Base-by-base conservation (phyloP, 345 rosid genomes). In the Heritiera fomes region DNA sequence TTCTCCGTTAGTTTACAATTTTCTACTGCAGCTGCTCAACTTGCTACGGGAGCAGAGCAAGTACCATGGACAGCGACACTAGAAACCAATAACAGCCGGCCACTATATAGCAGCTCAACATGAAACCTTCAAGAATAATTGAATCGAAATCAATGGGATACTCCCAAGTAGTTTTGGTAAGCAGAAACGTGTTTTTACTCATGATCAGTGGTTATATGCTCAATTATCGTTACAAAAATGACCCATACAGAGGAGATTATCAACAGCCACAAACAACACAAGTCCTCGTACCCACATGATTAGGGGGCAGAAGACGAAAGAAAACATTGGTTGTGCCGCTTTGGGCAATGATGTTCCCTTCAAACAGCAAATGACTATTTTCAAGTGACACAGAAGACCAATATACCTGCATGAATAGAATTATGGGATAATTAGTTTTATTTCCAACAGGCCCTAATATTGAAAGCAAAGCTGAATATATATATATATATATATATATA, bases 331-430 rank as follows among this genome's bases (percentile, higher is more conserved):
- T 49, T 14, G 13, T 14, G 59, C 15, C 45, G 15, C 60, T 15
- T 50, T 15, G 46, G 61, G 30, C 73, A 65, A 20, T 14, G 40
- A 28, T 12, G 15, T 47, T 45, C 15, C 20, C 38, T 10, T 53
- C 32, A 34, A 60, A 53, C 20, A 46, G 53, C 47, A 20, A n/a
- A 43, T 15, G 11, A 55, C 65, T 23, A 34, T 38, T 28, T 52
- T 79, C 77, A 62, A 71, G 77, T 28, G 7, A 79, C 1, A 8
- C 7, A 18, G 71, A 50, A 46, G 23, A 79, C 41, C 63, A 72
- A 53, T 52, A 79, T 47, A 63, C 77, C 81, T 79, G 72, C 77
- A 79, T 50, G 63, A 60, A 78, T 23, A n/a, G 9, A 18, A 78
- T 20, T 17, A 46, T 23, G 7, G 13, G 15, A 34, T 76, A 47